Base-by-base conservation (phyloP, 2,329 filamentous ascomycete species). In the Teratosphaeria epicoccoides region DNA sequence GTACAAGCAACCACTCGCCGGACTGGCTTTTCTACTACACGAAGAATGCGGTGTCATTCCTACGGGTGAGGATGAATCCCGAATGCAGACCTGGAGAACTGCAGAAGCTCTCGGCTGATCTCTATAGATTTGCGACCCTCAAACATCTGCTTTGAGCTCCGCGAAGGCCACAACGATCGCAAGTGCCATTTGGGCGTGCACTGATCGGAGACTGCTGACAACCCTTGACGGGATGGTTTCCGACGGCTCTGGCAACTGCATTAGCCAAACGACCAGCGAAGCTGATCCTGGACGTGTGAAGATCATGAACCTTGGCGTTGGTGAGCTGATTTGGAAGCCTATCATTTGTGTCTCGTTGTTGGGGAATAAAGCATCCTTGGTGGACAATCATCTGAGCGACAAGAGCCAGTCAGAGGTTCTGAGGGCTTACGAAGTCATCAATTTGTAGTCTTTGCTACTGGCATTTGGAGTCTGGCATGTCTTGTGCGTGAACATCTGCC, bases 391-490 rank as follows among this genome's bases (percentile, higher is more conserved):
- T 29, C 56, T 62, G 5, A 59, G 54, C 1, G 56, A 62, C 43
- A 28, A 59, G 4, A 61, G 62, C 11, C 59, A 64, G 37, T 61
- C 61, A 17, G 43, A 54, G 7, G 50, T 61, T 6, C 57, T 66
- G n/a, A 57, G 64, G 20, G 61, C 64, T 17, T 63, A 63, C 9
- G 63, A 66, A 50, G 56, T 66, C 4, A 51, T 63, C 1, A n/a
- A 47, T 66, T 2, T 54, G 56, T 11, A 59, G 58, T 17, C 58
- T 58, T 1, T 66, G 62, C 52, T 22, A 57, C 62, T 10, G 64
- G 66, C 43, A 59, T 65, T 4, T 66, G 63, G 62, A 64, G 60
- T 49, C 51, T 61, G 10, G 58, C 55, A 5, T 56, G 56, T 50
- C 46, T 60, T 4, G 54, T 56, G 46, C 37, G 46, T 49, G n/a